phyloP scores from a whole-genome alignment of 352 stramenopile species.

The Pythium chondricola region DNA sequence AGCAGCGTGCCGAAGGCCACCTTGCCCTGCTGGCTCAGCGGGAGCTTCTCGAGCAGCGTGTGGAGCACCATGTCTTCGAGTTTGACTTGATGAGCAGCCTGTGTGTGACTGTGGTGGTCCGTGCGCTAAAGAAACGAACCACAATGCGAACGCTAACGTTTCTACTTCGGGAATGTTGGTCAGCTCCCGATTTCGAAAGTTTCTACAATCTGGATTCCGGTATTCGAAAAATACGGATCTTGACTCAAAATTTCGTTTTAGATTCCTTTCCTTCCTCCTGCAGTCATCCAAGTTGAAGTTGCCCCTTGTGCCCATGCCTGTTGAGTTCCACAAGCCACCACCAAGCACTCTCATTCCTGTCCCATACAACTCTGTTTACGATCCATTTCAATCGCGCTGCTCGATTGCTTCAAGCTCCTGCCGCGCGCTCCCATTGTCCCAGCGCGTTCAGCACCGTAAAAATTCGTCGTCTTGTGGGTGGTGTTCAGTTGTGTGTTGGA shows the following conservation, averaged over 20 bases:
- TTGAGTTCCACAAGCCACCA: not conserved
- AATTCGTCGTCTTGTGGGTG: not conserved
- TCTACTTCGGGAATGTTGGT: too few species aligned
- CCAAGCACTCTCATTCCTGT: too few species aligned
- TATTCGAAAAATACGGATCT: too few species aligned
- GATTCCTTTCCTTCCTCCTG: too few species aligned
- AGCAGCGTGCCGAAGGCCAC: conserved; percentile 62
- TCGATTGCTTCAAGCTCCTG: too few species aligned
- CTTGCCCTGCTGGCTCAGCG: conserved; percentile 61
- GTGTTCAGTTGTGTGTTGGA: conserved; percentile 18
- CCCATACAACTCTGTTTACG: too few species aligned
- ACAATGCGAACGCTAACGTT: too few species aligned
- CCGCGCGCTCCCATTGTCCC: too few species aligned
- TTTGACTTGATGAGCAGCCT: conserved; percentile 1
- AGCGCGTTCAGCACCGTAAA: conserved; percentile 14
- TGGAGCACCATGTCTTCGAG: conserved; percentile 32
- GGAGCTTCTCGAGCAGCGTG: conserved; percentile 60
- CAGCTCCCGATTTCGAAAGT: not conserved
- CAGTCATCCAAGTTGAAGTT: conserved; percentile 1
- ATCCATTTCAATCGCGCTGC: too few species aligned
- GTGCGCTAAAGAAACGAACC: not conserved
- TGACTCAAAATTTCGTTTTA: too few species aligned
- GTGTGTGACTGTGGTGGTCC: too few species aligned
- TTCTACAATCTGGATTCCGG: conserved; percentile 3
- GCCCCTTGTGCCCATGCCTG: too few species aligned